phyloP scores from a whole-genome alignment of 2,329 filamentous ascomycete genomes.

The Fusarium sp. region DNA sequence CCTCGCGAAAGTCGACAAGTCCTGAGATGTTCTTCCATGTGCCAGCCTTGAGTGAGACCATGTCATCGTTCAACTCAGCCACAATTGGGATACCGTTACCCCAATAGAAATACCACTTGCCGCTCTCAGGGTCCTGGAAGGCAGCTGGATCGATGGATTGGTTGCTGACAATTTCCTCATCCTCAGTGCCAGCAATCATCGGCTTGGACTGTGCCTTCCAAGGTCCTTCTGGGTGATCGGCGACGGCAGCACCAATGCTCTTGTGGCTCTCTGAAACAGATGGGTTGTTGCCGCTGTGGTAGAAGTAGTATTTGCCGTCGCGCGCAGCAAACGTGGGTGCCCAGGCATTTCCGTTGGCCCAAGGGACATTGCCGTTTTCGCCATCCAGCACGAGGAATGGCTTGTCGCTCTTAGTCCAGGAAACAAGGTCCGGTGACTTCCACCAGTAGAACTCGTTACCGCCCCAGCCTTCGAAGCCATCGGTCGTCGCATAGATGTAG shows the following conservation, averaged over 20 bases:
- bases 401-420: constrained; percentile 58
- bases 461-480: constrained; percentile 61
- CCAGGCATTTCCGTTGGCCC: constrained; percentile 78
- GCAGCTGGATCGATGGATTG: constrained; percentile 73
- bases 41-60: constrained; percentile 59
- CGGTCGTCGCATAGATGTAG: constrained; percentile 64
- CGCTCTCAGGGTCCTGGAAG: constrained; percentile 71
- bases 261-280: constrained; percentile 65
- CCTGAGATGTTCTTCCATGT: constrained; percentile 55
- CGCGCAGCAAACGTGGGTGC: constrained; percentile 74
- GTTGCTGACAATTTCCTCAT: constrained; percentile 59
- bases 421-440: constrained; percentile 60
- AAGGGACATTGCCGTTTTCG: constrained; percentile 69
- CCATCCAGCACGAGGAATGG: constrained; percentile 63
- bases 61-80: constrained; percentile 62
- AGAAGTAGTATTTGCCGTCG: constrained; percentile 75
- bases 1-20: constrained; percentile 60
- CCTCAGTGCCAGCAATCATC: constrained; percentile 62
- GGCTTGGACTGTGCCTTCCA: constrained; percentile 68
- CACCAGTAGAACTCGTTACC: constrained; percentile 64
- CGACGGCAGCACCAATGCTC: constrained; percentile 73
- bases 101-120: constrained; percentile 74
- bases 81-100: constrained; percentile 63
- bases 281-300: constrained; percentile 69
- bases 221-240: constrained; percentile 70